These are phyloP conservation scores for Myochromella boudieri DNA, from an alignment of 768 basidiomycete species.

Conservation along the genomic window DNA sequence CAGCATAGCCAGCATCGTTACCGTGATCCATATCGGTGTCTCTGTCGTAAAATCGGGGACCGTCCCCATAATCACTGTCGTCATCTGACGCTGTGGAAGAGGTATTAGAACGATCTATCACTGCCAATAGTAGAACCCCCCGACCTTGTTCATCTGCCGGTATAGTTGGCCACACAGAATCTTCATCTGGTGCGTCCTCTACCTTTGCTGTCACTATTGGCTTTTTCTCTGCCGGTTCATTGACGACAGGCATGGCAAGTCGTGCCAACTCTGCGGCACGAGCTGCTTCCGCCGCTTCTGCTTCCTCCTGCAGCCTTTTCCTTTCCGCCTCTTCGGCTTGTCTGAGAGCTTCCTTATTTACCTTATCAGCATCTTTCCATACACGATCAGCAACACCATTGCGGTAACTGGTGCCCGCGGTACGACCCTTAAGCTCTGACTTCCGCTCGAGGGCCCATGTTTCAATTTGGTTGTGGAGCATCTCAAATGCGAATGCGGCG, in stretches of 20 bases:
- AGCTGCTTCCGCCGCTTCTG: conserved; percentile 1
- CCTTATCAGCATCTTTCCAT: background rate
- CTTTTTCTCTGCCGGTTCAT: background rate
- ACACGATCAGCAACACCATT: conserved; percentile 1
- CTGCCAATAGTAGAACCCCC: no score
- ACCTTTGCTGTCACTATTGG: background rate
- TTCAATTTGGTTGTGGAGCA: conserved; percentile 12
- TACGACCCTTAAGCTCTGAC: conserved; percentile 5
- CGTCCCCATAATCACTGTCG: no score
- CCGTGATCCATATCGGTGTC: no score
- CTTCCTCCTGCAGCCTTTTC: conserved; percentile 1
- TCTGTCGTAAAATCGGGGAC: no score
- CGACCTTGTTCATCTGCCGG: no score
- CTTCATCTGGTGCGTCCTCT: conserved; percentile 4
- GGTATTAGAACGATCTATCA: no score
- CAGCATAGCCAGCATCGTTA: background rate
- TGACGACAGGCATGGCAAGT: background rate
- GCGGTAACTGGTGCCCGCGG: conserved; percentile 4
- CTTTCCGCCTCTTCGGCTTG: conserved; percentile 4
- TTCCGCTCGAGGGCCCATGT: conserved; percentile 4
- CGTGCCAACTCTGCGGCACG: conserved; percentile 8
- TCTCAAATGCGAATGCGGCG: conserved; percentile 10
- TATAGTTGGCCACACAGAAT: no score
- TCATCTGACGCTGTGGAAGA: no score
- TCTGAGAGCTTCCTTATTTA: background rate